Evolutionary conservation across 768 basidiomycete species (phyloP).

Genomic region (Leccinum obscurum): DNA sequence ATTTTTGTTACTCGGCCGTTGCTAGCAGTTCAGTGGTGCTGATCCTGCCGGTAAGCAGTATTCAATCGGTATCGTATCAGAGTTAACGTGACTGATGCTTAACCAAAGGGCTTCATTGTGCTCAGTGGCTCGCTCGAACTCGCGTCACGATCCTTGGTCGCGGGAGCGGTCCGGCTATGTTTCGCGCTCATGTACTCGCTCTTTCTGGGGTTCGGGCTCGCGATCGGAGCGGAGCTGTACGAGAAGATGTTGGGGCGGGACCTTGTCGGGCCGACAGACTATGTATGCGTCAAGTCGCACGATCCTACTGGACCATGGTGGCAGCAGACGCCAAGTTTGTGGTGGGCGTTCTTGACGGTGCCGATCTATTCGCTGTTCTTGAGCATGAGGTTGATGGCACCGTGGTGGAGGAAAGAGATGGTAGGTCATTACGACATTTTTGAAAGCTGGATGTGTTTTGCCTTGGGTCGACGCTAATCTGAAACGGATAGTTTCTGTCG

Average conservation of each 20-base stretch:
- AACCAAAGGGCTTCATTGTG: conserved; percentile 58
- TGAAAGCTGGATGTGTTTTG: neutral
- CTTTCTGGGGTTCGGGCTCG: conserved; percentile 77
- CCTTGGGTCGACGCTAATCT: neutral
- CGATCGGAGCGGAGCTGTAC: conserved; percentile 75
- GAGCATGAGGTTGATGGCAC: conserved; percentile 64
- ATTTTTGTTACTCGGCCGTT: conserved; percentile 80
- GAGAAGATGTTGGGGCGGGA: conserved; percentile 48
- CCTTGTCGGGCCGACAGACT: conserved; percentile 57
- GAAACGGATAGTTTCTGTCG: conserved; percentile 40
- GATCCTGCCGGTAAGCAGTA: conserved; percentile 64
- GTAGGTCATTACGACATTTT: conserved; percentile 33
- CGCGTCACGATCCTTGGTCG: conserved; percentile 76
- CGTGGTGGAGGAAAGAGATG: conserved; percentile 56
- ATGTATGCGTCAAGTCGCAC: conserved; percentile 59
- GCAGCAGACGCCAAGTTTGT: conserved; percentile 63
- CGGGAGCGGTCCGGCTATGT: conserved; percentile 82
- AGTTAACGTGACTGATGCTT: neutral
- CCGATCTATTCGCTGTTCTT: conserved; percentile 68
- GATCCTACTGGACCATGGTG: conserved; percentile 67
- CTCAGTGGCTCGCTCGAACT: conserved; percentile 75
- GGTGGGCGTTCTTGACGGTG: conserved; percentile 76
- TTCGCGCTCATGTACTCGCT: conserved; percentile 80
- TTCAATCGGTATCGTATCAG: neutral
- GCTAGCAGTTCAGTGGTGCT: conserved; percentile 76